Evolutionary conservation across 2,329 filamentous ascomycete genomes (phyloP).

Genomic region (Metarhizium anisopliae): DNA sequence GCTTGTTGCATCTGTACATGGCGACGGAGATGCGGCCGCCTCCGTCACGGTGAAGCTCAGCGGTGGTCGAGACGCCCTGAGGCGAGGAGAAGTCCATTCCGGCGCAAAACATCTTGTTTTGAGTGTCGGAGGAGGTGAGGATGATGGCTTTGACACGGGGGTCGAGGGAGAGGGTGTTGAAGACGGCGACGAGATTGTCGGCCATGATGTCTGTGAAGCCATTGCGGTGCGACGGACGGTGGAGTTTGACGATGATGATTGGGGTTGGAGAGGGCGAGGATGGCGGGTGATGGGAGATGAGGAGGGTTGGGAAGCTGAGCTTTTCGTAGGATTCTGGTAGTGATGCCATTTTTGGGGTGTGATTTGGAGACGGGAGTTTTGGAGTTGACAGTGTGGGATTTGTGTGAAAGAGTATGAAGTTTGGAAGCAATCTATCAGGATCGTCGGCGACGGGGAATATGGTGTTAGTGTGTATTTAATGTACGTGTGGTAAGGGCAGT

Average conservation of each 20-base stretch:
- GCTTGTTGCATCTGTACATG: conserved; percentile 48
- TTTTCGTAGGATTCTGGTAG: conserved; percentile 30
- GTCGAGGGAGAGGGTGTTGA: conserved; percentile 41
- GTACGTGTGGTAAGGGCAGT: too few species aligned
- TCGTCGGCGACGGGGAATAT: too few species aligned
- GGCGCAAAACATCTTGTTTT: conserved; percentile 46
- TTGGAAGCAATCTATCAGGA: too few species aligned
- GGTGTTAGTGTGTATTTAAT: too few species aligned
- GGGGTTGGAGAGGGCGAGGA: conserved; percentile 47
- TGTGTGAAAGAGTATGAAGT: neutral
- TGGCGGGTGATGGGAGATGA: conserved; percentile 38
- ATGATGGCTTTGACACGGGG: conserved; percentile 45
- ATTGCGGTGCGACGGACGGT: conserved; percentile 59
- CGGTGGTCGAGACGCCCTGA: conserved; percentile 15
- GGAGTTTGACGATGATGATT: conserved; percentile 53
- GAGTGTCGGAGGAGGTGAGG: conserved; percentile 40
- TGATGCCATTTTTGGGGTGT: neutral
- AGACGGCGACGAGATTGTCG: conserved; percentile 47
- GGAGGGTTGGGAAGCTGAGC: conserved; percentile 33
- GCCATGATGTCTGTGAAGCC: conserved; percentile 60
- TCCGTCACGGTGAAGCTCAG: conserved; percentile 34
- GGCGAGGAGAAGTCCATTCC: conserved; percentile 44
- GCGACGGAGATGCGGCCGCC: conserved; percentile 46
- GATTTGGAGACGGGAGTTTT: neutral
- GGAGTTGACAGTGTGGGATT: neutral